Evolutionary conservation across 495 filamentous ascomycete species (phyloP).

Genomic region (Hypoxylon fuscum): DNA sequence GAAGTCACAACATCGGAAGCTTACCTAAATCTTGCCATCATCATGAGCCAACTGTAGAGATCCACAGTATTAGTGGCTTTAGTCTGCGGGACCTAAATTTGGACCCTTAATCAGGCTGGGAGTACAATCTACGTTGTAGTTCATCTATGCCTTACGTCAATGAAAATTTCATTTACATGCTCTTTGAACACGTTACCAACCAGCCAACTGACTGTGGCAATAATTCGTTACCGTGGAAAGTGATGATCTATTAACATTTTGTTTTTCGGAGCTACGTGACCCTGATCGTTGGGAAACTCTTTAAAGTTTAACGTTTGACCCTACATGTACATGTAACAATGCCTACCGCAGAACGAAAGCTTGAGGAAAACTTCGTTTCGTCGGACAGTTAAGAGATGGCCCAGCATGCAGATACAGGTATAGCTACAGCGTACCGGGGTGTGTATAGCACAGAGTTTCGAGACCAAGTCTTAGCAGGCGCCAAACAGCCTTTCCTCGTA

Average conservation of each 20-base stretch:
- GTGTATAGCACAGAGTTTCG: slow-evolving; percentile 38
- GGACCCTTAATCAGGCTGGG: too few species aligned
- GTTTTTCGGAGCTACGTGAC: too few species aligned
- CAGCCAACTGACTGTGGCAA: too few species aligned
- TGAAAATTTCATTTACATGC: neutral
- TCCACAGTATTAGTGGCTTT: too few species aligned
- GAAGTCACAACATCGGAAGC: slow-evolving; percentile 31
- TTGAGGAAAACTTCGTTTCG: slow-evolving; percentile 6
- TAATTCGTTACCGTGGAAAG: too few species aligned
- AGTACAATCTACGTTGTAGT: too few species aligned
- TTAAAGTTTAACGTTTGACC: neutral
- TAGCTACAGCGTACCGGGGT: slow-evolving; percentile 36
- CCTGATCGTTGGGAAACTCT: neutral
- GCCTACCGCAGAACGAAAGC: slow-evolving; percentile 1
- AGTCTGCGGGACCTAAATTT: too few species aligned
- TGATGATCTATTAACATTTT: too few species aligned
- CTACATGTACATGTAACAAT: neutral
- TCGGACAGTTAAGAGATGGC: slow-evolving; percentile 17
- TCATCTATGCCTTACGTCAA: neutral
- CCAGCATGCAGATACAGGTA: slow-evolving; percentile 18
- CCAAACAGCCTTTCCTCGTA: slow-evolving; percentile 62
- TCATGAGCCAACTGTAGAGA: neutral
- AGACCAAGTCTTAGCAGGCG: slow-evolving; percentile 45
- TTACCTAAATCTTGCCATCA: slow-evolving; percentile 15
- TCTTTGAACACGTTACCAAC: neutral